These are phyloP conservation scores for Helotiales sp. DNA, from an alignment of 2,329 filamentous ascomycete species.

Conservation along the genomic window DNA sequence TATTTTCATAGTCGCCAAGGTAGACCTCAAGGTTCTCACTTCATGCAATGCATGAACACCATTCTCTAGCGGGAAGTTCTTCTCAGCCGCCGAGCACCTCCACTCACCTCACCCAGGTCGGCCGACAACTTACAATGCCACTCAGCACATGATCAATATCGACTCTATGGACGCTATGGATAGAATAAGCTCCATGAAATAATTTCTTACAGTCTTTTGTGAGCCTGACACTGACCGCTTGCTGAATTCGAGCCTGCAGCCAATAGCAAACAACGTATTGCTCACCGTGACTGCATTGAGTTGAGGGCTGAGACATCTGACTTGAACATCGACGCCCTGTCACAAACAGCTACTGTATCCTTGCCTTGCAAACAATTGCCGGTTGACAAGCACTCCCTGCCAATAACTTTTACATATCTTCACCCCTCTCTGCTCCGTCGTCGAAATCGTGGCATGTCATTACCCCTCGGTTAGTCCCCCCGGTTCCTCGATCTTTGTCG, in stretches of 20 bases:
- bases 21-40: background rate
- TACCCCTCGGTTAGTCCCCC: too few species aligned
- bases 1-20: background rate
- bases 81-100: background rate
- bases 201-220: background rate
- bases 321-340: background rate
- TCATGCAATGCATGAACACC: background rate
- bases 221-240: background rate
- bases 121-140: background rate
- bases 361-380: too few species aligned
- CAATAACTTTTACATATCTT: too few species aligned
- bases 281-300: background rate
- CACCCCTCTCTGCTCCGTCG: background rate
- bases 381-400: too few species aligned
- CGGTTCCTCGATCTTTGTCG: background rate
- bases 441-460: background rate
- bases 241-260: background rate
- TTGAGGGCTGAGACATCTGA: background rate
- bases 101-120: background rate
- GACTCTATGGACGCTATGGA: background rate
- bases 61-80: background rate
- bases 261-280: background rate
- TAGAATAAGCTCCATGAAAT: too few species aligned
- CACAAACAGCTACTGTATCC: too few species aligned
- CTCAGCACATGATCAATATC: background rate